phyloP scores from a whole-genome alignment of 306 rosid species.

The Fragaria vesca region DNA sequence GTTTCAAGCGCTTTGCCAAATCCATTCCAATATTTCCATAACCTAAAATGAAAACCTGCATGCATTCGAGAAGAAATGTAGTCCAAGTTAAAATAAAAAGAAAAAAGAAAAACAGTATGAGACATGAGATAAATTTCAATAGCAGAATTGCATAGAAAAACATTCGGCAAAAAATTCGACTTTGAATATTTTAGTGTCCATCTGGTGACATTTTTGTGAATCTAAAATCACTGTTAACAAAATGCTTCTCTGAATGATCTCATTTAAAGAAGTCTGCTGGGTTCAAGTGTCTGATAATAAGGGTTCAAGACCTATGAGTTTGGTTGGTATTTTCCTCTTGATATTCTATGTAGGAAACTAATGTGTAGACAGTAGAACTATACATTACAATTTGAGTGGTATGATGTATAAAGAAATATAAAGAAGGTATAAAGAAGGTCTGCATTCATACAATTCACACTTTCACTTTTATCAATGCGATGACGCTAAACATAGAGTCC shows the following conservation, averaged over 20 bases:
- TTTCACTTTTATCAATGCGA: background rate
- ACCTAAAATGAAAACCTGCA: conserved; percentile 81
- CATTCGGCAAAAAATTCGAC: background rate
- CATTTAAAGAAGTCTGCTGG: background rate
- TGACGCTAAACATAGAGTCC: background rate
- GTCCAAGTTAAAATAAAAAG: background rate
- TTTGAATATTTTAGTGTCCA: background rate
- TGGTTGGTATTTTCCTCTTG: background rate
- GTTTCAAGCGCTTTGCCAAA: conserved; percentile 70
- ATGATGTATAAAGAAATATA: background rate
- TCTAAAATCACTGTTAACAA: background rate
- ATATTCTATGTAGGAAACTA: background rate
- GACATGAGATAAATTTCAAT: background rate
- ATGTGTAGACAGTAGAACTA: background rate
- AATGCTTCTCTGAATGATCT: background rate
- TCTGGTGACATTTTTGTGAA: background rate
- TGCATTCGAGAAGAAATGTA: conserved; percentile 15
- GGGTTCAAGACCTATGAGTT: background rate
- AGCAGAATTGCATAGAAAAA: background rate
- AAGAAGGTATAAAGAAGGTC: background rate
- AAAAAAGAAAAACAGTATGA: background rate
- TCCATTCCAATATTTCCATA: conserved; percentile 84
- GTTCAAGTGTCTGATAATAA: background rate
- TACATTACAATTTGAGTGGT: background rate
- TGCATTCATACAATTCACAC: background rate